Base-by-base conservation (phyloP, 768 basidiomycete species). In the Termitomyces heimii region DNA sequence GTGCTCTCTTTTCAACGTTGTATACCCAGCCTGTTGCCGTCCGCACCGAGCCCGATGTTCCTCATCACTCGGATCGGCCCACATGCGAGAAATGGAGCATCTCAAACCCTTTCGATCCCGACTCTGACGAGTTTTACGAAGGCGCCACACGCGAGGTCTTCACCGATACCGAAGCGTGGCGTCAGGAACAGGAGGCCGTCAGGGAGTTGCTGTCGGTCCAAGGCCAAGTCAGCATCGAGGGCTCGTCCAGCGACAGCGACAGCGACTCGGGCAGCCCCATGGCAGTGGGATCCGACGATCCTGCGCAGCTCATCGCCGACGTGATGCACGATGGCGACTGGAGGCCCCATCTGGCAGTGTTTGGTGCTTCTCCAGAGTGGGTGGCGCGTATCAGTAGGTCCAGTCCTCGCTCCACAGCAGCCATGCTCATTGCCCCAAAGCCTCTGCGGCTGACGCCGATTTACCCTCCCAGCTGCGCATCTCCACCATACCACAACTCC, bases 71-170 rank as follows among this genome's bases (percentile, higher is more conserved):
- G 16, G 62, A 57, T 34, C 18, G 39, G 5, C 51, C 56, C 9
- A 47, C 28, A 26, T 83, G 74, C 75, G 75, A 82, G 67, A 82
- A 72, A 67, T 90, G 87, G 86, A 81, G 83, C 55, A 70, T 75
- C 60, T 77, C 75, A 70, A 86, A 88, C 66, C 75, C 81, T 10
- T 90, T 90, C 68, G 87, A 90, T 69, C 88, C 88, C 5, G 88
- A 90, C 69, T 84, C 86, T n/a, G 86, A 89, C 63, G 87, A 88
- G 61, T 89, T 89, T 66, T 86, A 86, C 66, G 72, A 71, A 53
- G 67, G 75, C 59, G 84, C 84, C 34, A 78, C 85, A 58, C 84
- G 82, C 70, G 88, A 90, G 77, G 82, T 81, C 60, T 85, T 87
- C 70, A 61, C 86, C 65, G 77, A 74, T 69, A 75, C 77, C 57